Evolutionary conservation across 1,284 basidiomycete genomes (phyloP).

Genomic region (Ceratobasidium sp.): DNA sequence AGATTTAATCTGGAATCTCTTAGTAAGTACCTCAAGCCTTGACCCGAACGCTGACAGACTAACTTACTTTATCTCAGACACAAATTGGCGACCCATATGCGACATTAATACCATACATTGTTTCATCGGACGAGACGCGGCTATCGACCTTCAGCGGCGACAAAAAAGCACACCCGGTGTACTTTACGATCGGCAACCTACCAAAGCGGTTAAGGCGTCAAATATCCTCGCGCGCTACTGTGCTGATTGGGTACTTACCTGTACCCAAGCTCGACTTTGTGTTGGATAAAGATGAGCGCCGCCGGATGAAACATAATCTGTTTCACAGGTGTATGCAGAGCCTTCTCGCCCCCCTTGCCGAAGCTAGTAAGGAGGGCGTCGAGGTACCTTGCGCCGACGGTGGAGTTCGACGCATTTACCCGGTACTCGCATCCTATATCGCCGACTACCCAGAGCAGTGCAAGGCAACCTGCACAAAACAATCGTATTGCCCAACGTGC

Average conservation of each 20-base stretch:
- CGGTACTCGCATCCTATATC: conserved; percentile 37
- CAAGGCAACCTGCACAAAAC: conserved; percentile 29
- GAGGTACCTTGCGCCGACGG: conserved; percentile 40
- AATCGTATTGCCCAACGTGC: conserved; percentile 40
- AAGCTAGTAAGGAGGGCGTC: conserved; percentile 47
- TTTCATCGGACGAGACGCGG: conserved; percentile 46
- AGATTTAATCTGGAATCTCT: conserved; percentile 44
- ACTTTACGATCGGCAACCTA: conserved; percentile 48
- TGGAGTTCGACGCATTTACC: conserved; percentile 30
- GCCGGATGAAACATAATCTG: not conserved
- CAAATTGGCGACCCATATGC: conserved; percentile 13
- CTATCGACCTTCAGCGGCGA: conserved; percentile 45
- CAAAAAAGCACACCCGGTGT: conserved; percentile 47
- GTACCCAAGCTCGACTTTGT: conserved; percentile 16
- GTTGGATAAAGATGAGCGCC: not conserved
- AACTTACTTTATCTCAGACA: conserved; percentile 34
- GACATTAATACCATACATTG: conserved; percentile 40
- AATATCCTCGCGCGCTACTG: conserved; percentile 15
- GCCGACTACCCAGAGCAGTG: conserved; percentile 49
- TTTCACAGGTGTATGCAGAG: conserved; percentile 29
- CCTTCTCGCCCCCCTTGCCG: conserved; percentile 34
- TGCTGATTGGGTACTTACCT: conserved; percentile 44
- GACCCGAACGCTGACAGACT: too few relatives aligned
- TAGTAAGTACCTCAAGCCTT: too few relatives aligned
- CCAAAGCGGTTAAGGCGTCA: conserved; percentile 34